phyloP scores from a whole-genome alignment of 805 yeast genomes.

The Hanseniaspora valbyensis region DNA sequence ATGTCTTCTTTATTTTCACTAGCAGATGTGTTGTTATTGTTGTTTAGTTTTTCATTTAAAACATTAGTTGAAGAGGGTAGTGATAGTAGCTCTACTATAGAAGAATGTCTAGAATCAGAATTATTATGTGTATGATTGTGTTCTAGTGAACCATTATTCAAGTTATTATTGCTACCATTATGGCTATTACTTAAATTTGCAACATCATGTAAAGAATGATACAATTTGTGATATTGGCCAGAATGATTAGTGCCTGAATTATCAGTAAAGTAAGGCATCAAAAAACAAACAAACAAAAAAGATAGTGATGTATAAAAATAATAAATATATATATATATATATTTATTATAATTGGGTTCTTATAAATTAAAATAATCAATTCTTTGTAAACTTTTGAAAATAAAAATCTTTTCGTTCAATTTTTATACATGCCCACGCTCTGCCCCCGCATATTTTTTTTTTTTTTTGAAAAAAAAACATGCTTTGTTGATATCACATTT shows the following conservation, averaged over 20 bases:
- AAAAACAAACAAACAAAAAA: not conserved
- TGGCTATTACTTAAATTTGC: not conserved
- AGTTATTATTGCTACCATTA: not conserved
- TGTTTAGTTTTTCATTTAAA: not conserved
- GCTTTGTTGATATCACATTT: too few relatives aligned
- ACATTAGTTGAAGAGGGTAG: constrained; percentile 10
- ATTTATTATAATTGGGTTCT: too few relatives aligned
- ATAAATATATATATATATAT: not conserved
- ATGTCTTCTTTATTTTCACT: not conserved
- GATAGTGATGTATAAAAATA: not conserved
- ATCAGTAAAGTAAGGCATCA: not conserved
- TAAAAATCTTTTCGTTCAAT: too few relatives aligned
- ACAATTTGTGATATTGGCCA: constrained; percentile 7
- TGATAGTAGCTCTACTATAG: constrained; percentile 12
- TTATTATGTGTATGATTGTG: not conserved
- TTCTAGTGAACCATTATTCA: not conserved
- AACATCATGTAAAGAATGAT: constrained; percentile 2
- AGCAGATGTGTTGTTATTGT: not conserved
- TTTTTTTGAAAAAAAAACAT: too few relatives aligned
- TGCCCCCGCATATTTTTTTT: too few relatives aligned
- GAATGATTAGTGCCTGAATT: not conserved
- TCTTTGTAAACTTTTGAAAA: too few relatives aligned
- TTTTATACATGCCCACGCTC: too few relatives aligned
- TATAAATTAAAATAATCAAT: too few relatives aligned
- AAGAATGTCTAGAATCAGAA: constrained; percentile 14